Percentiles rank a stretch among this genome's conserved stretches.
These are phyloP conservation scores for Macrolepiota dolichaula DNA, from an alignment of 768 basidiomycete species.

Conservation along the genomic window DNA sequence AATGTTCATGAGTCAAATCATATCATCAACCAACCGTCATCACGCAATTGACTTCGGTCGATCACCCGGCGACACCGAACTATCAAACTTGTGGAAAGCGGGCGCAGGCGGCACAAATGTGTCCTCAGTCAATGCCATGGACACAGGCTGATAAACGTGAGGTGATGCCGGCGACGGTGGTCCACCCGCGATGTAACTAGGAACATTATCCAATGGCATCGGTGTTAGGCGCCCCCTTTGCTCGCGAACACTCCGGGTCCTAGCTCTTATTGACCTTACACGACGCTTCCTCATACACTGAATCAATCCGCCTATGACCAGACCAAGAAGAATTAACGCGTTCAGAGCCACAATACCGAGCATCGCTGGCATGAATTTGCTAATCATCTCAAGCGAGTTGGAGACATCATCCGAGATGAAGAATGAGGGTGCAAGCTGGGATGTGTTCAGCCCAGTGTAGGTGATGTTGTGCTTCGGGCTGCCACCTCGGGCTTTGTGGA, in stretches of 20 bases:
- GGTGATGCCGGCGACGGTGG: constrained; percentile 17
- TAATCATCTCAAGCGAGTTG: constrained; percentile 58
- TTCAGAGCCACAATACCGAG: constrained; percentile 77
- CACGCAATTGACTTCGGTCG: constrained; percentile 44
- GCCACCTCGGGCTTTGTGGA: constrained; percentile 66
- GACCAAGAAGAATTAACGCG: constrained; percentile 60
- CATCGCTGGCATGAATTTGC: constrained; percentile 67
- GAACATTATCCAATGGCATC: constrained; percentile 36
- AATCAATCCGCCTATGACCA: constrained; percentile 51
- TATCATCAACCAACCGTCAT: background rate
- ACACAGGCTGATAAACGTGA: constrained; percentile 72
- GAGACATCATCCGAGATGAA: constrained; percentile 57
- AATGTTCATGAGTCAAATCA: background rate
- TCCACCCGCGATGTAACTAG: constrained; percentile 33
- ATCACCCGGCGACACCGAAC: constrained; percentile 27
- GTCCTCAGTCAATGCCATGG: constrained; percentile 59
- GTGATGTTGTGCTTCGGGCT: constrained; percentile 64
- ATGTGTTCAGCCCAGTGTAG: constrained; percentile 50
- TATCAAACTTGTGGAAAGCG: constrained; percentile 45
- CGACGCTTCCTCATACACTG: constrained; percentile 49
- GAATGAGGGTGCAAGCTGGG: constrained; percentile 40
- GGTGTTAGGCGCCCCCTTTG: constrained; percentile 39
- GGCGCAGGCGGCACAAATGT: constrained; percentile 60
- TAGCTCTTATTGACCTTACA: constrained; percentile 17
- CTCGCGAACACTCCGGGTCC: background rate